phyloP scores from a whole-genome alignment of 2,329 filamentous ascomycete species.

The Amesomyces nigricolor region DNA sequence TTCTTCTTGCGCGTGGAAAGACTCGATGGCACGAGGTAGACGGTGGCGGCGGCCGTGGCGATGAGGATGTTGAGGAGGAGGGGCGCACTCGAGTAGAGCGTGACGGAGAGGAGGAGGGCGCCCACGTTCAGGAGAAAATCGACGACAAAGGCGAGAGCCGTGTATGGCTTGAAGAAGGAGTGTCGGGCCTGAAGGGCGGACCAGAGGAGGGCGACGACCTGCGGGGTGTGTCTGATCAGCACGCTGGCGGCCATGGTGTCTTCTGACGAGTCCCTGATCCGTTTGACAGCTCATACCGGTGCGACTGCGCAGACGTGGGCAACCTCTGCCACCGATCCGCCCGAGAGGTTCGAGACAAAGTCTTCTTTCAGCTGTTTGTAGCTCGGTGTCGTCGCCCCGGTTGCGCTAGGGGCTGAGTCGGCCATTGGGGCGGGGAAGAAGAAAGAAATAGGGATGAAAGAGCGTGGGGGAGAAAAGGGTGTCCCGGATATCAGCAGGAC shows the following conservation, averaged over 20 bases:
- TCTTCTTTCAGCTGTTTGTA: conserved; percentile 94
- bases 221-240: conserved; percentile 16
- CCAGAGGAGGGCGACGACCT: conserved; percentile 83
- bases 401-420: conserved; percentile 20
- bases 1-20: conserved; percentile 42
- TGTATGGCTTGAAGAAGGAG: conserved; percentile 76
- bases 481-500: conserved; percentile 1
- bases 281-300: conserved; percentile 55
- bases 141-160: conserved; percentile 58
- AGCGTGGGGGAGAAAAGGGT: not conserved
- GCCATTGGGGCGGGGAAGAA: conserved; percentile 20
- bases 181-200: conserved; percentile 79
- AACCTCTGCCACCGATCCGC: conserved; percentile 79
- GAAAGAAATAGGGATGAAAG: not conserved
- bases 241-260: not conserved
- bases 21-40: conserved; percentile 50
- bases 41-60: conserved; percentile 60
- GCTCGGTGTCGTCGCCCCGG: conserved; percentile 39
- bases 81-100: conserved; percentile 72
- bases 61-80: conserved; percentile 70
- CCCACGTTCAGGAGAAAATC: conserved; percentile 87
- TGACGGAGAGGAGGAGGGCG: conserved; percentile 76
- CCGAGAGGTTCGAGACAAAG: conserved; percentile 86
- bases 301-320: conserved; percentile 79
- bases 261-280: not conserved